Evolutionary conservation across 1,139 yeast species (phyloP).

Genomic region (Saccharomycopsis crataegensis): DNA sequence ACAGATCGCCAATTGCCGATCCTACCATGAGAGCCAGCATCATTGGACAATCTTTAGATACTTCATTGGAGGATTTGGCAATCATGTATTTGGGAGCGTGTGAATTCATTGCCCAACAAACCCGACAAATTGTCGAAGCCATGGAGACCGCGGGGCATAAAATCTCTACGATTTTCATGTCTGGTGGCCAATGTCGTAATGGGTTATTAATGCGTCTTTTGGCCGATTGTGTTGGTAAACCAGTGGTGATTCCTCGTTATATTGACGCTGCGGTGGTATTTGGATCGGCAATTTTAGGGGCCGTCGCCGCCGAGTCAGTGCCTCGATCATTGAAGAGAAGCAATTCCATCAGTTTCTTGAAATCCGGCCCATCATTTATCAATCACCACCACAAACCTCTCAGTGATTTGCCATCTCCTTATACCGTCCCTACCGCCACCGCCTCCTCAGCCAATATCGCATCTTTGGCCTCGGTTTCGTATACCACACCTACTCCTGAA

Average conservation of each 20-base stretch:
- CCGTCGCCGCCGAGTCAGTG: constrained; percentile 73
- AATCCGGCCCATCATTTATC: constrained; percentile 21
- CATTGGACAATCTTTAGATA: constrained; percentile 89
- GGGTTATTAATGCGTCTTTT: constrained; percentile 78
- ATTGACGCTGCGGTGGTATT: constrained; percentile 96
- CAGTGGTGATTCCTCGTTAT: constrained; percentile 88
- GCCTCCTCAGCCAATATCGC: constrained; percentile 50
- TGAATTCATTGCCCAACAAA: constrained; percentile 96
- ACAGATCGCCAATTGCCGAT: constrained; percentile 94
- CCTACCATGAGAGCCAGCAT: constrained; percentile 90
- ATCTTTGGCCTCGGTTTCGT: constrained; percentile 37
- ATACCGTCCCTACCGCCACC: constrained; percentile 69
- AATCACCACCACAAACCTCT: constrained; percentile 18
- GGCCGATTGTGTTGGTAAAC: constrained; percentile 89
- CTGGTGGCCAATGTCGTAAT: constrained; percentile 96
- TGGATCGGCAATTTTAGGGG: constrained; percentile 92
- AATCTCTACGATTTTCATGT: constrained; percentile 71
- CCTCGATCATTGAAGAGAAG: constrained; percentile 27
- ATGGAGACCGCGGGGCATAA: constrained; percentile 77
- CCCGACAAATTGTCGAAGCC: constrained; percentile 85
- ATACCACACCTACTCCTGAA: constrained; percentile 32
- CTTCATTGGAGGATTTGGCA: constrained; percentile 76
- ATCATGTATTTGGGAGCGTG: constrained; percentile 86
- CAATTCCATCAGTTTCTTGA: constrained; percentile 26
- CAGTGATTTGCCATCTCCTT: constrained; percentile 49